phyloP scores from a whole-genome alignment of 805 yeast species.

The Candida nitratophila region DNA sequence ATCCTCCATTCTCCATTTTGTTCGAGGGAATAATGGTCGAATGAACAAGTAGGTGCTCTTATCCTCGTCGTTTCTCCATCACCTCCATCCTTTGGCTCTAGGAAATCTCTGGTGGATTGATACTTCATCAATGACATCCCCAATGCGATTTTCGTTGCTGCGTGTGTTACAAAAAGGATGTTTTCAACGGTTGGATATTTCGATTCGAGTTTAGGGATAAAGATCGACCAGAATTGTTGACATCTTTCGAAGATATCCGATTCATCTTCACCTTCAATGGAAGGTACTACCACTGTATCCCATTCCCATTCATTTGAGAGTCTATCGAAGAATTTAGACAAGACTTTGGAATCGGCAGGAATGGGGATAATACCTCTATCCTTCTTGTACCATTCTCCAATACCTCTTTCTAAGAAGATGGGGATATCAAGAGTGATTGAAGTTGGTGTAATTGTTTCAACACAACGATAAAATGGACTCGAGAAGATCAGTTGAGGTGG shows the following conservation, averaged over 20 bases:
- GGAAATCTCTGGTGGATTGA: conserved; percentile 39
- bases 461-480: conserved; percentile 86
- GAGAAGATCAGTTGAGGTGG: conserved; percentile 66
- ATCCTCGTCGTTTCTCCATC: conserved; percentile 28
- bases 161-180: conserved; percentile 79
- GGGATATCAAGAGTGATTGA: conserved; percentile 52
- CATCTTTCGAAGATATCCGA: conserved; percentile 63
- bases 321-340: conserved; percentile 48
- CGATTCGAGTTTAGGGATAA: conserved; percentile 51
- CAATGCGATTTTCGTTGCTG: conserved; percentile 84
- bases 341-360: conserved; percentile 48
- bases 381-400: conserved; percentile 90
- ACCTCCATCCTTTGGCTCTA: conserved; percentile 39
- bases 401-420: conserved; percentile 68
- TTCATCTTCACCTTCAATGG: conserved; percentile 65
- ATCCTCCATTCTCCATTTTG: conserved; percentile 46
- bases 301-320: conserved; percentile 43
- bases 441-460: conserved; percentile 72
- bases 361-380: conserved; percentile 60
- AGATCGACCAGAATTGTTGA: conserved; percentile 40
- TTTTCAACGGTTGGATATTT: conserved; percentile 54
- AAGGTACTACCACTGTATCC: conserved; percentile 45
- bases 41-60: conserved; percentile 79
- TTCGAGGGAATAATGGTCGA: conserved; percentile 51
- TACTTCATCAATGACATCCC: conserved; percentile 69